phyloP scores from a whole-genome alignment of 768 basidiomycete genomes.

The Sutorius australiensis region DNA sequence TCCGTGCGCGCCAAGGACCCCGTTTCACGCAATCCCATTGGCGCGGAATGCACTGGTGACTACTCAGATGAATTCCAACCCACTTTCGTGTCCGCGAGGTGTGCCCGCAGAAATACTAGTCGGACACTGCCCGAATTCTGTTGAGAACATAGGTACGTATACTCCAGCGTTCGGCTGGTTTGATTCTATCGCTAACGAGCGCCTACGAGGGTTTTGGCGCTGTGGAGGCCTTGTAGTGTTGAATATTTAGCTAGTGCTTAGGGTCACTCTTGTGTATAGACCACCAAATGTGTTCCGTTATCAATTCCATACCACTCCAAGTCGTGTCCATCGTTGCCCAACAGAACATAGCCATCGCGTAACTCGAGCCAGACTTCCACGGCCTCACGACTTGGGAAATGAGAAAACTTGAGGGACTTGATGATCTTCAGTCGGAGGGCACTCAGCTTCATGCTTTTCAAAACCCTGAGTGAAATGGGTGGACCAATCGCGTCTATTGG shows the following conservation, averaged over 20 bases:
- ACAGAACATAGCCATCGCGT: constrained; percentile 45
- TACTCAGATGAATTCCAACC: neutral
- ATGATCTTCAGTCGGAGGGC: constrained; percentile 60
- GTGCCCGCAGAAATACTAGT: neutral
- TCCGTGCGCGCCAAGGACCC: constrained; percentile 10
- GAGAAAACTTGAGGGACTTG: constrained; percentile 41
- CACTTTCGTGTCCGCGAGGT: constrained; percentile 5
- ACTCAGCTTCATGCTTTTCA: constrained; percentile 67
- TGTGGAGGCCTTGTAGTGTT: constrained; percentile 9
- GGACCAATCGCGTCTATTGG: constrained; percentile 18
- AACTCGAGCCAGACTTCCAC: constrained; percentile 56
- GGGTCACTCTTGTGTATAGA: constrained; percentile 20
- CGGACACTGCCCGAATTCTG: neutral
- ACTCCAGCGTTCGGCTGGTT: neutral
- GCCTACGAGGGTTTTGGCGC: constrained; percentile 6
- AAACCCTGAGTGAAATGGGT: constrained; percentile 42
- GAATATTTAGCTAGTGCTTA: neutral
- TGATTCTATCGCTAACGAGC: constrained; percentile 5
- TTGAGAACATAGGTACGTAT: constrained; percentile 16
- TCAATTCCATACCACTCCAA: constrained; percentile 75
- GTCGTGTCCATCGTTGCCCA: constrained; percentile 51
- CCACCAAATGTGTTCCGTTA: constrained; percentile 38
- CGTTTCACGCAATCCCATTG: constrained; percentile 7
- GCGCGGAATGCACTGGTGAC: neutral
- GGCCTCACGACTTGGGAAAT: constrained; percentile 26